Base-by-base conservation (phyloP, 2,329 filamentous ascomycete species). In the Diplodia mutila region DNA sequence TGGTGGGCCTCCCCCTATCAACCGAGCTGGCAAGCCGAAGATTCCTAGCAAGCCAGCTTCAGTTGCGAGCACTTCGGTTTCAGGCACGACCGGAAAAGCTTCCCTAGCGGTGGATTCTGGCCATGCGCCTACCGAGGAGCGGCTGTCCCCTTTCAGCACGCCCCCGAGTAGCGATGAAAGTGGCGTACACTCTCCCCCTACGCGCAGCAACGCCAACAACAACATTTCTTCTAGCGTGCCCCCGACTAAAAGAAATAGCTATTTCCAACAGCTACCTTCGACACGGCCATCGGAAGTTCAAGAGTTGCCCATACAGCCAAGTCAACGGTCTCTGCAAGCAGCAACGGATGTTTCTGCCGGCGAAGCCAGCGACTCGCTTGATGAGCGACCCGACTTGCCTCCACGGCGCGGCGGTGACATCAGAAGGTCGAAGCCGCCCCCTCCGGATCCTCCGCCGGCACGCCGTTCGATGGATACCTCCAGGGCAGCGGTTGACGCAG, bases 121-220 rank as follows among this genome's bases (percentile, higher is more conserved):
- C 75, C 69, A 70, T 5, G 75, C 77, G 37, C 66, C 75, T 6
- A 74, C 76, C 2, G 83, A 85, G 51, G 82, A 82, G 37, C 80
- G 81, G 61, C 74, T 89, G 0, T 97, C 94, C 0, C 94, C 94
- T 0, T 97, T 97, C 75, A 93, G 85, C 74, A 97, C 93, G 42
- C 93, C 93, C 21, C 93, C 94, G 0, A 89, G 88, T 72, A 94
- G 90, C 75, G 86, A 87, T 4, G 88, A 86, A 67, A 90, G 85
- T 52, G 75, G 46, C 2, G n/a, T 57, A 27, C 27, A 25, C 4
- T 66, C 65, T 9, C 55, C 65, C n/a, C 55, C 65, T 4, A 23
- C 65, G 14, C 54, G 55, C 11, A 23, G 16, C 48, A 54, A 61
- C 8, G 32, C 14, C 4, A 27, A n/a, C 12, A 27, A 23, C 8